A percentile compares a stretch with the other conserved stretches of the same genome.
Evolutionary conservation across 768 basidiomycete species (phyloP).

Genomic region (Boletellus ananiceps): DNA sequence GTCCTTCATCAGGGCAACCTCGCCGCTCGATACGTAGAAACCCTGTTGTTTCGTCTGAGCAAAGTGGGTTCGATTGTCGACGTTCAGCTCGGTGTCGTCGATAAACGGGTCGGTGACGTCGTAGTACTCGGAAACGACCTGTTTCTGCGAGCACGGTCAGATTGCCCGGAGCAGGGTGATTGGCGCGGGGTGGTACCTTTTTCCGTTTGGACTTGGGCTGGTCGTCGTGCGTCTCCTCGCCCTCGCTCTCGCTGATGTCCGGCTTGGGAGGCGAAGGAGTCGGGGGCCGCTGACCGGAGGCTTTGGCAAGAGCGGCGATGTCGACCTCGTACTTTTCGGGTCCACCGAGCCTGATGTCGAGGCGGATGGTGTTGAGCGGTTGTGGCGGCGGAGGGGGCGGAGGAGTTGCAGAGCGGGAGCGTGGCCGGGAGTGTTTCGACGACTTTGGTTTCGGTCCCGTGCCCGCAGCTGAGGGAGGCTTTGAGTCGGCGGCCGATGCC

Average conservation of each 20-base stretch:
- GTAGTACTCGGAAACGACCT: slow-evolving; percentile 69
- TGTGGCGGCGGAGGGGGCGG: slow-evolving; percentile 46
- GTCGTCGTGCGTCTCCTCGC: slow-evolving; percentile 39
- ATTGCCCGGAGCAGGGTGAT: neutral
- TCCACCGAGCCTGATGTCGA: slow-evolving; percentile 67
- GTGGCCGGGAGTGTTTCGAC: slow-evolving; percentile 39
- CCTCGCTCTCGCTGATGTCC: slow-evolving; percentile 56
- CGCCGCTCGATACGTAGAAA: slow-evolving; percentile 87
- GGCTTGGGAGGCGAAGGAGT: slow-evolving; percentile 49
- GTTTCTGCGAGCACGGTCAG: slow-evolving; percentile 36
- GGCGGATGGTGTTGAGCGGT: slow-evolving; percentile 56
- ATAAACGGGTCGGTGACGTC: slow-evolving; percentile 92
- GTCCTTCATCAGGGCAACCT: slow-evolving; percentile 83
- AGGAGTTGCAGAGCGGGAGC: slow-evolving; percentile 56
- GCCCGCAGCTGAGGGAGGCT: slow-evolving; percentile 28
- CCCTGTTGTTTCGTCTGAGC: slow-evolving; percentile 90
- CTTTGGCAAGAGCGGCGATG: slow-evolving; percentile 52
- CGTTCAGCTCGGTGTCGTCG: slow-evolving; percentile 89
- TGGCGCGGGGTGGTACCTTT: slow-evolving; percentile 30
- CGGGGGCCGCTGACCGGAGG: slow-evolving; percentile 58
- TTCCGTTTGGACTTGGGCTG: slow-evolving; percentile 34
- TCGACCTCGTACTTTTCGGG: slow-evolving; percentile 74
- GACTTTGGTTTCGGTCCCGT: slow-evolving; percentile 50
- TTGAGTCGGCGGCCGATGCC: slow-evolving; percentile 21
- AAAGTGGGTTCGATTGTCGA: slow-evolving; percentile 88